Conservation (phyloP, 805 yeast genomes). For the Brettanomyces sp. region DNA sequence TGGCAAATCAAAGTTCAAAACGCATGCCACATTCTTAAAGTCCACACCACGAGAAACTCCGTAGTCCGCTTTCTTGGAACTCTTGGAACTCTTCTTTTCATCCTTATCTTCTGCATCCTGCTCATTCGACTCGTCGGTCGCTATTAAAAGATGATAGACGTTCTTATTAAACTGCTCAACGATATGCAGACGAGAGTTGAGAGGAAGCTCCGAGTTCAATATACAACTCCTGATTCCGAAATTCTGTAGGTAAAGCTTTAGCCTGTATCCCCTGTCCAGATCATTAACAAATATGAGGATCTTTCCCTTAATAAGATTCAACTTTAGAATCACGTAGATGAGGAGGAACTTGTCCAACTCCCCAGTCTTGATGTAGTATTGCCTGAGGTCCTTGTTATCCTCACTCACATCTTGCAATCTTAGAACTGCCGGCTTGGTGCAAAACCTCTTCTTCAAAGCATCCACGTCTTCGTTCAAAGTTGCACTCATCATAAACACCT, state of each 20-base stretch:
- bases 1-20: constrained; percentile 89
- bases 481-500: constrained; percentile 93
- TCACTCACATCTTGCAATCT: constrained; percentile 60
- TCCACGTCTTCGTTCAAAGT: constrained; percentile 83
- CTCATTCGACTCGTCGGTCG: constrained; percentile 83
- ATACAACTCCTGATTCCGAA: constrained; percentile 88
- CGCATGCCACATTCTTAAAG: constrained; percentile 93
- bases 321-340: constrained; percentile 85
- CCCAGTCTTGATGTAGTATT: constrained; percentile 75
- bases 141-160: constrained; percentile 78
- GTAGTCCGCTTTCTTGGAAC: constrained; percentile 47
- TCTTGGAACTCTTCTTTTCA: constrained; percentile 11
- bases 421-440: constrained; percentile 75
- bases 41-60: constrained; percentile 97
- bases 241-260: constrained; percentile 85
- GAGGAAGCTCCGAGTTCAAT: constrained; percentile 84
- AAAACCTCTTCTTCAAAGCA: constrained; percentile 63
- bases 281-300: constrained; percentile 85
- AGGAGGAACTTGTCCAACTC: constrained; percentile 89
- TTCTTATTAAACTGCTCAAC: constrained; percentile 92
- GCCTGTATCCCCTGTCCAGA: constrained; percentile 89
- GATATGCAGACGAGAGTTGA: constrained; percentile 87
- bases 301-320: constrained; percentile 83
- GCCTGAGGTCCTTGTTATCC: constrained; percentile 54
- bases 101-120: constrained; percentile 35